These are phyloP conservation scores for Hypoxylon subgilvum DNA, from an alignment of 495 filamentous ascomycete genomes.

Conservation along the genomic window DNA sequence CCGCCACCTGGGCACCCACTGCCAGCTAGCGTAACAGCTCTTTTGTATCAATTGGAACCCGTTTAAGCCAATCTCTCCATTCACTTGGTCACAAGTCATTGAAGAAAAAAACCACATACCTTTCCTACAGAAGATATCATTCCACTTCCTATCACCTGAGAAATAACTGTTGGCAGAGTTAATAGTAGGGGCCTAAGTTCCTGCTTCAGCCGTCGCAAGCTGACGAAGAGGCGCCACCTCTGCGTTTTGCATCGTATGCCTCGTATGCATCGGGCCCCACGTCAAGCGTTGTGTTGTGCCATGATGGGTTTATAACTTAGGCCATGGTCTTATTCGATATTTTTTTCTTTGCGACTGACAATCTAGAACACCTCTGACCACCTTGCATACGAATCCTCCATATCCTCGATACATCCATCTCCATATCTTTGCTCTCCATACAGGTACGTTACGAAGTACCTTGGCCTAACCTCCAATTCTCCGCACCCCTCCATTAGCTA, in stretches of 20 bases:
- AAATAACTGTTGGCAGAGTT: no score
- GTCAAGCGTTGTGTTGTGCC: slow-evolving; percentile 15
- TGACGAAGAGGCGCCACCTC: slow-evolving; percentile 10
- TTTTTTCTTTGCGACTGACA: no score
- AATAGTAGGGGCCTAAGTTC: no score
- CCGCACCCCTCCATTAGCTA: no score
- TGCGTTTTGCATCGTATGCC: no score
- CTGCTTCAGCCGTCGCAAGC: slow-evolving; percentile 17
- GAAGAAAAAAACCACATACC: slow-evolving; percentile 6
- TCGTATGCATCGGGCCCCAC: background rate
- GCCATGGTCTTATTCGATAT: slow-evolving; percentile 18
- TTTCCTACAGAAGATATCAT: slow-evolving; percentile 8
- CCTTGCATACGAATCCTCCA: background rate
- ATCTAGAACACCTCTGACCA: slow-evolving; percentile 20
- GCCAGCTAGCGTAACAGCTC: no score
- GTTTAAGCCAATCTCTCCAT: no score
- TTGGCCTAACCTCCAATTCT: slow-evolving; percentile 16
- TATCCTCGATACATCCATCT: slow-evolving; percentile 8
- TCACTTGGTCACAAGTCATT: no score
- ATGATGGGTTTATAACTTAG: slow-evolving; percentile 24
- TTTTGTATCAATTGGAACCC: no score
- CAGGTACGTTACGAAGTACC: no score
- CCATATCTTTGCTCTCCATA: no score
- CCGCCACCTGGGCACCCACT: no score
- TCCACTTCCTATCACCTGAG: slow-evolving; percentile 31